Evolutionary conservation across 2,329 filamentous ascomycete species (phyloP).

Genomic region (Aspergillus proliferans): DNA sequence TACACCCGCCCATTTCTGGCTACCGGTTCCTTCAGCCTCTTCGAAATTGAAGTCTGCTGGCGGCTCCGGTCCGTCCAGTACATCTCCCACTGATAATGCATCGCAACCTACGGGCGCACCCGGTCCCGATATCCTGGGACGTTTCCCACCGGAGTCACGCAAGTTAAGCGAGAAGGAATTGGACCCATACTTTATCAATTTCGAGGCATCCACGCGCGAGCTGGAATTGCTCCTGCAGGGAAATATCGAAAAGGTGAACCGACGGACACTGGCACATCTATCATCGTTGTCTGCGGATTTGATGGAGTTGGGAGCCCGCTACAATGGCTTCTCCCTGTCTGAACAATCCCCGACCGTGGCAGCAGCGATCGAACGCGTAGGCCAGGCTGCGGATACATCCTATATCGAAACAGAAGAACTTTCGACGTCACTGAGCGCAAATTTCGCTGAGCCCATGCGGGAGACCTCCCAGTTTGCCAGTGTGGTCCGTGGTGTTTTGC

Average conservation of each 20-base stretch:
- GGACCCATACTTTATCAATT: conserved; percentile 92
- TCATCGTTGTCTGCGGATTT: conserved; percentile 79
- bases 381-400: conserved; percentile 90
- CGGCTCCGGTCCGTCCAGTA: conserved; percentile 11
- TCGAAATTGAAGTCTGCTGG: conserved; percentile 67
- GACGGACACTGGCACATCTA: conserved; percentile 78
- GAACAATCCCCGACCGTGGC: conserved; percentile 85
- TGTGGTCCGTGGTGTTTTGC: conserved; percentile 79
- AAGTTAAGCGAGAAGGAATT: conserved; percentile 80
- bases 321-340: conserved; percentile 92
- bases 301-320: conserved; percentile 88
- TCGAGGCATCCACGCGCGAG: conserved; percentile 86
- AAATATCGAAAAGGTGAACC: conserved; percentile 94
- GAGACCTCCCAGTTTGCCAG: conserved; percentile 97
- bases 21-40: conserved; percentile 77
- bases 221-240: conserved; percentile 82
- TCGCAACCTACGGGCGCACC: conserved; percentile 54
- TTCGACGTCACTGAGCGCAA: conserved; percentile 78
- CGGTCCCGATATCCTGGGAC: conserved; percentile 61
- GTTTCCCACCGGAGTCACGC: conserved; percentile 75
- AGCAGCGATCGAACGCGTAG: conserved; percentile 86
- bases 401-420: conserved; percentile 95
- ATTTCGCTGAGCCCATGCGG: conserved; percentile 94
- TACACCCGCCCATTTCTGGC: conserved; percentile 74
- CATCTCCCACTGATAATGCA: conserved; percentile 45